Evolutionary conservation across 192 early-diverging fungal species (phyloP).

Genomic region (Radiomyces spectabilis): DNA sequence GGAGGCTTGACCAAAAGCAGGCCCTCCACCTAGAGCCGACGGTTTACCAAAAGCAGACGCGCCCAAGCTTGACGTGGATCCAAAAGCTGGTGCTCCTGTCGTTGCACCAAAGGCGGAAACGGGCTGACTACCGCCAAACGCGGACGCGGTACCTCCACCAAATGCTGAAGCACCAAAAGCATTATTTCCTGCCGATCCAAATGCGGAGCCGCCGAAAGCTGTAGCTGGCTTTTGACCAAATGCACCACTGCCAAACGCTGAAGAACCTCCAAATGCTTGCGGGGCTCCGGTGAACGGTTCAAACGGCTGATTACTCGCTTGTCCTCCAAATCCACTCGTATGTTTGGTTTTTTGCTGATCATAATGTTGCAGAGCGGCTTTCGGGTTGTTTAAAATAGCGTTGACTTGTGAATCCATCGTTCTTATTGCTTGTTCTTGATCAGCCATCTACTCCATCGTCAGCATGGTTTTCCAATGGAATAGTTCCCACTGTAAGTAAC

Average conservation of each 20-base stretch:
- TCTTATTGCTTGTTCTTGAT: slow-evolving; percentile 21
- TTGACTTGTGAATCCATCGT: slow-evolving; percentile 33
- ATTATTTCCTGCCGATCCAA: too few species aligned
- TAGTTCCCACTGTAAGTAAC: background rate
- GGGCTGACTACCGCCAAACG: slow-evolving; percentile 3
- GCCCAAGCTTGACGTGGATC: slow-evolving; percentile 1
- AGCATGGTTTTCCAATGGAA: background rate
- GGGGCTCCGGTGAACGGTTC: slow-evolving; percentile 20
- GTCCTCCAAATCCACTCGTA: slow-evolving; percentile 13
- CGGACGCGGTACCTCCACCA: slow-evolving; percentile 3
- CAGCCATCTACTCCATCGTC: slow-evolving; percentile 16
- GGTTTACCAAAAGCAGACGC: slow-evolving; percentile 1
- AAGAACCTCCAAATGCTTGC: slow-evolving; percentile 4
- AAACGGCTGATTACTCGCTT: slow-evolving; percentile 6
- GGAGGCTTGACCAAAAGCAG: slow-evolving; percentile 12
- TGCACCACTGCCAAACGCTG: background rate
- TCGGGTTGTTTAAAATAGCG: slow-evolving; percentile 22
- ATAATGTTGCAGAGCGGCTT: slow-evolving; percentile 29
- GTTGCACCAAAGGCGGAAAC: slow-evolving; percentile 1
- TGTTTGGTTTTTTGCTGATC: slow-evolving; percentile 21
- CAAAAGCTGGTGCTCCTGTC: slow-evolving; percentile 12
- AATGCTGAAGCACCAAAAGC: slow-evolving; percentile 14
- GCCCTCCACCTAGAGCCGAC: slow-evolving; percentile 1
- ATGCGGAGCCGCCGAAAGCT: too few species aligned
- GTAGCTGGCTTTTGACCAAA: too few species aligned